phyloP scores from a whole-genome alignment of 129 eudicot species.

The Apium graveolens region DNA sequence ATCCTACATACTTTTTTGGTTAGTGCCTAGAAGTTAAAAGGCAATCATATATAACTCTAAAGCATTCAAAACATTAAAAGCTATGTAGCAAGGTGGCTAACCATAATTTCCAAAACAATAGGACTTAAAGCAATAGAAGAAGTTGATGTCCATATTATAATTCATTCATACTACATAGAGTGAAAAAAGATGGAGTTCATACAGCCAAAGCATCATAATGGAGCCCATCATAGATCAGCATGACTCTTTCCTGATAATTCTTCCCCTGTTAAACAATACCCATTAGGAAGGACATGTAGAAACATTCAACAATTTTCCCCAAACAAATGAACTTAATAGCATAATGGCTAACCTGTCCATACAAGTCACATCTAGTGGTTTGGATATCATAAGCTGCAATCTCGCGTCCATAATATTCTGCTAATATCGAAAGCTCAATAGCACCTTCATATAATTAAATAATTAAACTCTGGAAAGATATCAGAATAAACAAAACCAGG shows the following conservation, averaged over 20 bases:
- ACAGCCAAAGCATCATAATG: constrained; percentile 99
- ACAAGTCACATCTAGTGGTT: constrained; percentile 91
- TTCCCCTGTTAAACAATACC: constrained; percentile 47
- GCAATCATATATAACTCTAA: neutral
- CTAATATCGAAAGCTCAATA: constrained; percentile 91
- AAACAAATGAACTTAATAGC: neutral
- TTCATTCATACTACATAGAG: neutral
- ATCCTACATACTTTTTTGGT: neutral
- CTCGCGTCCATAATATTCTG: constrained; percentile 88
- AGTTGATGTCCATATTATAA: neutral
- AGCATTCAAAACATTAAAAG: neutral
- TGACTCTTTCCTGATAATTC: constrained; percentile 65
- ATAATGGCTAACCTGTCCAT: constrained; percentile 74
- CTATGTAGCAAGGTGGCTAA: neutral
- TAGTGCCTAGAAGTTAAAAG: neutral
- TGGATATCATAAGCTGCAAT: constrained; percentile 98
- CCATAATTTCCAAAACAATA: too few species aligned
- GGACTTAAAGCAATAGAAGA: neutral
- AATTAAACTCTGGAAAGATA: neutral
- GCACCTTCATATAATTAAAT: constrained; percentile 55
- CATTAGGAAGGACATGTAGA: constrained; percentile 2
- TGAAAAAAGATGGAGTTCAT: constrained; percentile 23
- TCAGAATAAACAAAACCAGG: neutral
- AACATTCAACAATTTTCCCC: neutral
- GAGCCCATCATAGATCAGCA: constrained; percentile 95